phyloP scores from a whole-genome alignment of 2,329 filamentous ascomycete genomes.

The Colletotrichum sp. region DNA sequence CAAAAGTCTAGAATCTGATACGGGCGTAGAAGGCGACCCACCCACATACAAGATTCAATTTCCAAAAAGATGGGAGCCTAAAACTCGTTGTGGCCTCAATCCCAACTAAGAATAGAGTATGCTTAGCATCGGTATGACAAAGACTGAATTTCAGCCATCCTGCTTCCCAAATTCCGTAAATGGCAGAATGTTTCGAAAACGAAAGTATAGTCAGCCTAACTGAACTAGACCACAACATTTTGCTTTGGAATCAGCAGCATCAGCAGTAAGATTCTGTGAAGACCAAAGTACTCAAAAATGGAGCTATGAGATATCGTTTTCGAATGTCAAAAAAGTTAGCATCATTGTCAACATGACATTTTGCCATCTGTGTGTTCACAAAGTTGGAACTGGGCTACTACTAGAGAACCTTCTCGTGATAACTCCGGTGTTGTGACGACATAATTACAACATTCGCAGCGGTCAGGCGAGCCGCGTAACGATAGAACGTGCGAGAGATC shows the following conservation, averaged over 20 bases:
- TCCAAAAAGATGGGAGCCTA: background rate
- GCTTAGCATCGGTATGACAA: background rate
- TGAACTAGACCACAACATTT: background rate
- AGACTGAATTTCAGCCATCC: background rate
- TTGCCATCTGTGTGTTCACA: background rate
- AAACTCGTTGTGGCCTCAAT: background rate
- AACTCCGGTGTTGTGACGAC: background rate
- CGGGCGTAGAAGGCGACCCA: background rate
- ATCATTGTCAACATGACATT: background rate
- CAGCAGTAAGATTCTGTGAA: background rate
- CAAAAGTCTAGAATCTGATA: background rate
- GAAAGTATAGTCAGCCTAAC: background rate
- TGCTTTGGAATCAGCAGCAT: background rate
- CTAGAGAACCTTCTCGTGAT: background rate
- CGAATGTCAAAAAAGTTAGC: too few species aligned
- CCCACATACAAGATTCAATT: background rate
- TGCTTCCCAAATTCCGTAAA: background rate
- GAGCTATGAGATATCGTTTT: background rate
- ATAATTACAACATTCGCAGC: background rate
- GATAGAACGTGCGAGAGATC: background rate
- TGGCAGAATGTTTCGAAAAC: background rate
- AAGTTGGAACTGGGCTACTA: background rate
- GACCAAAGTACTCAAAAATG: background rate
- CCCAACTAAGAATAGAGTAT: background rate
- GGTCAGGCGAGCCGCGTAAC: background rate